Conservation (phyloP, 768 basidiomycete species). For the Floccularia luteovirens region DNA sequence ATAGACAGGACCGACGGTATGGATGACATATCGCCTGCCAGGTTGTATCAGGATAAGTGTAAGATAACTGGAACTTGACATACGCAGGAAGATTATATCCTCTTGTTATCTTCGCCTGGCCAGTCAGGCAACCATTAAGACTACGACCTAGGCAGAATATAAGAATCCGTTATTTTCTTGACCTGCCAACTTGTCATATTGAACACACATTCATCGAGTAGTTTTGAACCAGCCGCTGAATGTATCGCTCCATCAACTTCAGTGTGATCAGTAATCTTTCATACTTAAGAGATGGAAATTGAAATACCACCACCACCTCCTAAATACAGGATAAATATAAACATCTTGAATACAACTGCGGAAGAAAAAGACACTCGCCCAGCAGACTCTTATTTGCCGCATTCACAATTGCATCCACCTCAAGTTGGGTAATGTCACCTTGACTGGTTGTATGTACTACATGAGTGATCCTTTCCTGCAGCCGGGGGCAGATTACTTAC, state of each 20-base stretch:
- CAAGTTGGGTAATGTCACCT: conserved; percentile 70
- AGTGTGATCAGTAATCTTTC: not conserved
- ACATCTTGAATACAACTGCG: not conserved
- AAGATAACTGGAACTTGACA: conserved; percentile 16
- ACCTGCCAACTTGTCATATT: not conserved
- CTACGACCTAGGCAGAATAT: conserved; percentile 39
- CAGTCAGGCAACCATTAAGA: conserved; percentile 62
- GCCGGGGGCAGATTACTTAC: conserved; percentile 31
- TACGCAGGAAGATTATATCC: conserved; percentile 76
- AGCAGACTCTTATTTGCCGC: conserved; percentile 70
- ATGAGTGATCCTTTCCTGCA: not conserved
- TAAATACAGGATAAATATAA: conserved; percentile 15
- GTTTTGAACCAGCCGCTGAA: conserved; percentile 56
- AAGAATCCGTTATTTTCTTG: not conserved
- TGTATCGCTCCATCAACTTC: conserved; percentile 83
- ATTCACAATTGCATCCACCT: conserved; percentile 73
- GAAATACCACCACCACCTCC: conserved; percentile 72
- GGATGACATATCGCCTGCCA: conserved; percentile 64
- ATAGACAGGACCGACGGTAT: conserved; percentile 77
- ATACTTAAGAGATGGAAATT: not conserved
- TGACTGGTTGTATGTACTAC: conserved; percentile 34
- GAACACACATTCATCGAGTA: conserved; percentile 62
- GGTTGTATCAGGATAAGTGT: conserved; percentile 1
- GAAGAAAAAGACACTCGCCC: conserved; percentile 25
- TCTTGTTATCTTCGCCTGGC: conserved; percentile 72